phyloP scores from a whole-genome alignment of 768 basidiomycete genomes.

The Fomitopsis pulvina region DNA sequence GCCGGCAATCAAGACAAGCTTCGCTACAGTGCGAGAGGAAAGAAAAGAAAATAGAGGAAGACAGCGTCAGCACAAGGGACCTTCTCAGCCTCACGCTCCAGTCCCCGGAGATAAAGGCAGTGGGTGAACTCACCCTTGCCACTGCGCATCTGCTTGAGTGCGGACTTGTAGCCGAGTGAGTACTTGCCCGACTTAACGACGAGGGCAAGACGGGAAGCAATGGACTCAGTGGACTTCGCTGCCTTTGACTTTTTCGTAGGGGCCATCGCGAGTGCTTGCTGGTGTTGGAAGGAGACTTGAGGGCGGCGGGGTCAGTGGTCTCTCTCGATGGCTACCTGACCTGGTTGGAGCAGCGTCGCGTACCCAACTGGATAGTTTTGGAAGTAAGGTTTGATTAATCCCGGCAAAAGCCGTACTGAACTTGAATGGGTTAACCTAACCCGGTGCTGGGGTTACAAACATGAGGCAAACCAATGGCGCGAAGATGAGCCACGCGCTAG shows the following conservation, averaged over 20 bases:
- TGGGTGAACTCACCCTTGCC: constrained; percentile 81
- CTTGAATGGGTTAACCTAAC: constrained; percentile 15
- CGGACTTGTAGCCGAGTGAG: constrained; percentile 95
- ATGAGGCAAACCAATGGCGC: constrained; percentile 5
- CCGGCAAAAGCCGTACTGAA: background rate
- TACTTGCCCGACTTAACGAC: constrained; percentile 99
- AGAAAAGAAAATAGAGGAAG: constrained; percentile 17
- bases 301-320: constrained; percentile 12
- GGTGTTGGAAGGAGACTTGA: constrained; percentile 11
- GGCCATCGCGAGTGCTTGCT: constrained; percentile 56
- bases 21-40: constrained; percentile 51
- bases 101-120: constrained; percentile 66
- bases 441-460: constrained; percentile 14
- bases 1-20: constrained; percentile 96
- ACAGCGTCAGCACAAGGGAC: constrained; percentile 76
- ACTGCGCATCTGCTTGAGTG: constrained; percentile 95
- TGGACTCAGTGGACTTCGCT: constrained; percentile 88
- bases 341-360: constrained; percentile 10
- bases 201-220: constrained; percentile 85
- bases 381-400: constrained; percentile 14
- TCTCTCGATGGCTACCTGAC: constrained; percentile 1
- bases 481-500: constrained; percentile 12
- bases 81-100: constrained; percentile 99
- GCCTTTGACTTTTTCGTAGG: constrained; percentile 95
- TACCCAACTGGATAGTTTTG: constrained; percentile 26